Conservation (phyloP, 75 land plant species). For the Sequoia sempervirens region DNA sequence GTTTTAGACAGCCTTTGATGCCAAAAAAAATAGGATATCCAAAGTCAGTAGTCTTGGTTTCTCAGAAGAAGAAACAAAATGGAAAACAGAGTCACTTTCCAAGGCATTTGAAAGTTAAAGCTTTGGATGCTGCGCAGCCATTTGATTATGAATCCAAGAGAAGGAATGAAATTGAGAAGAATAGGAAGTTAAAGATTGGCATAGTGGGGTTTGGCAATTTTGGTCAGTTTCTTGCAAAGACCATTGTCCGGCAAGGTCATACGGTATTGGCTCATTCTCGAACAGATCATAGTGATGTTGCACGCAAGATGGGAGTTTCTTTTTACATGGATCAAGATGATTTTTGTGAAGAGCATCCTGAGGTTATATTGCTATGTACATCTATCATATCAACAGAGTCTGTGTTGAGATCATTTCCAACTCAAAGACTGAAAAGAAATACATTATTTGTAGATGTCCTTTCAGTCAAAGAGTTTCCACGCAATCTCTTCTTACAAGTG, state of each 20-base stretch:
- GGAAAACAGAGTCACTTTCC: not conserved
- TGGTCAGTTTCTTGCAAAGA: conserved; percentile 66
- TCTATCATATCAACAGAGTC: conserved; percentile 70
- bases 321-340: conserved; percentile 58
- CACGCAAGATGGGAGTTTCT: conserved; percentile 37
- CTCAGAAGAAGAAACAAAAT: not conserved
- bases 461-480: conserved; percentile 84
- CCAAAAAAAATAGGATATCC: not conserved
- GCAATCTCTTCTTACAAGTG: conserved; percentile 42
- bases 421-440: conserved; percentile 56
- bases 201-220: conserved; percentile 74
- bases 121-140: conserved; percentile 30
- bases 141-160: conserved; percentile 44
- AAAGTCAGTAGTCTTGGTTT: not conserved
- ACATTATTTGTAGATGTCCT: conserved; percentile 82
- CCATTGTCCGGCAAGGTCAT: conserved; percentile 56
- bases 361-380: conserved; percentile 66
- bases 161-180: conserved; percentile 15
- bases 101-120: not conserved
- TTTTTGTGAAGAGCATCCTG: conserved; percentile 84
- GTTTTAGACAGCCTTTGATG: not conserved
- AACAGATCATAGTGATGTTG: conserved; percentile 39
- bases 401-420: conserved; percentile 54
- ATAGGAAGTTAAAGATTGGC: conserved; percentile 48
- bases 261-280: conserved; percentile 55